Percentiles rank a stretch among this genome's conserved stretches.
phyloP scores from a whole-genome alignment of 306 rosid genomes.

The Purshia tridentata region DNA sequence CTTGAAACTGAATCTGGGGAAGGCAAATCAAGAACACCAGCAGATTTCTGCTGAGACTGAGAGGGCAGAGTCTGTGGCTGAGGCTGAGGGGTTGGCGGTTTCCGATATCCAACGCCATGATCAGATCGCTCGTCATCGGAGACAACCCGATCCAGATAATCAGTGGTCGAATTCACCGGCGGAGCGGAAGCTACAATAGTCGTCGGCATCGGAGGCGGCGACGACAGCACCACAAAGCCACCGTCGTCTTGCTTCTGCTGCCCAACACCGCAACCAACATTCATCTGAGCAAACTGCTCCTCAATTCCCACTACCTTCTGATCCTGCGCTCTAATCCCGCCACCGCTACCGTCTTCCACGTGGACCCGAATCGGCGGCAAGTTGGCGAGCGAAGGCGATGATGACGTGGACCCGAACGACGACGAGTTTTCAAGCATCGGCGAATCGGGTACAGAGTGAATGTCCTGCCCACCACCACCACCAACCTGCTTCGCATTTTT shows the following conservation, averaged over 20 bases:
- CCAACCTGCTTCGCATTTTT: slow-evolving; percentile 49
- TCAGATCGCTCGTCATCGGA: slow-evolving; percentile 96
- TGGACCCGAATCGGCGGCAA: slow-evolving; percentile 94
- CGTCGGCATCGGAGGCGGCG: slow-evolving; percentile 62
- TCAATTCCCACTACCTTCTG: slow-evolving; percentile 87
- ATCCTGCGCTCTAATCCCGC: slow-evolving; percentile 53
- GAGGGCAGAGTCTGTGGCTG: slow-evolving; percentile 39
- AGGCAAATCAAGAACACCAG: slow-evolving; percentile 58
- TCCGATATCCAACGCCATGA: slow-evolving; percentile 65
- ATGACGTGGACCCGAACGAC: slow-evolving; percentile 88
- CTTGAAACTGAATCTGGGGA: slow-evolving; percentile 97
- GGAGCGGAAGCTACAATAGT: slow-evolving; percentile 36
- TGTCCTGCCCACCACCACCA: slow-evolving; percentile 44
- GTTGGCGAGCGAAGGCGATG: slow-evolving; percentile 79
- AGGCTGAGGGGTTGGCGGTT: slow-evolving; percentile 48
- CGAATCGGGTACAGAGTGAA: slow-evolving; percentile 95
- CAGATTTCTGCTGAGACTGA: slow-evolving; percentile 68
- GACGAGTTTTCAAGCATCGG: slow-evolving; percentile 90
- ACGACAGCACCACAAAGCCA: slow-evolving; percentile 45
- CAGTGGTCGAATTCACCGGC: slow-evolving; percentile 44
- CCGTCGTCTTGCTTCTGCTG: slow-evolving; percentile 67
- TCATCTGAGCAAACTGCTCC: slow-evolving; percentile 88
- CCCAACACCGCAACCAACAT: slow-evolving; percentile 34
- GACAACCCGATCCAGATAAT: slow-evolving; percentile 54
- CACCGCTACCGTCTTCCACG: slow-evolving; percentile 49